Base-by-base conservation (phyloP, 2,329 filamentous ascomycete species). In the Apiospora malaysiana region DNA sequence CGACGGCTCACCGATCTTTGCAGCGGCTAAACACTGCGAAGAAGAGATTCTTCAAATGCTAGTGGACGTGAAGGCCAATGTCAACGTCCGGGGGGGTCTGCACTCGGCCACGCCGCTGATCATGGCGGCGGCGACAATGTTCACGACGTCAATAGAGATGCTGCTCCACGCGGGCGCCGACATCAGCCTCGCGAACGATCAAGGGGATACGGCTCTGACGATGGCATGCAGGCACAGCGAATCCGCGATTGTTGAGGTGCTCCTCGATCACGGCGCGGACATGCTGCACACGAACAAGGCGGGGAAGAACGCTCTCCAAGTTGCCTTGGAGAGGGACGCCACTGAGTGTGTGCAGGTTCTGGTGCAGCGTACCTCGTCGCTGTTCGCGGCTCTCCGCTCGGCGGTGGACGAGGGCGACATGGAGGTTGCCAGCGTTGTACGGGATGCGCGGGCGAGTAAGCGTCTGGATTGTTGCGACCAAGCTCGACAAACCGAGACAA, bases 21-120 rank as follows among this genome's bases (percentile, higher is more conserved):
- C 81, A 0, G 82, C 83, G 2, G 77, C 82, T 0, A 77, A 74
- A 37, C 76, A 77, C 5, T 78, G 77, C 8, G 79, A 83, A 51
- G 76, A 77, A 12, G 75, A 78, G 0, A 83, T 84, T 2, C 74
- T 84, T 0, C 73, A 80, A 23, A 74, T 76, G 5, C 74, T 84
- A 0, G 70, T 84, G 23, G 73, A 77, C 7, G 80, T 79, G 4
- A 80, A 79, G 45, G 81, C 81, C 0, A 76, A 80, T 2, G 71
- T 83, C 8, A 76, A 83, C 27, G 80, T 82, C 0, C 73, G 81
- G 25, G 80, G 82, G 4, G 79, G 81, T 1, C 72, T 69, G 6
- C 78, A 81, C 43, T 74, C 72, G 10, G 79, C 80, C 2, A 82
- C 81, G 5, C 81, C 82, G 2, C 73, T 84, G 10, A 82, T 80